Conservation (phyloP, 495 filamentous ascomycete genomes). For the Tuber calosporum region DNA sequence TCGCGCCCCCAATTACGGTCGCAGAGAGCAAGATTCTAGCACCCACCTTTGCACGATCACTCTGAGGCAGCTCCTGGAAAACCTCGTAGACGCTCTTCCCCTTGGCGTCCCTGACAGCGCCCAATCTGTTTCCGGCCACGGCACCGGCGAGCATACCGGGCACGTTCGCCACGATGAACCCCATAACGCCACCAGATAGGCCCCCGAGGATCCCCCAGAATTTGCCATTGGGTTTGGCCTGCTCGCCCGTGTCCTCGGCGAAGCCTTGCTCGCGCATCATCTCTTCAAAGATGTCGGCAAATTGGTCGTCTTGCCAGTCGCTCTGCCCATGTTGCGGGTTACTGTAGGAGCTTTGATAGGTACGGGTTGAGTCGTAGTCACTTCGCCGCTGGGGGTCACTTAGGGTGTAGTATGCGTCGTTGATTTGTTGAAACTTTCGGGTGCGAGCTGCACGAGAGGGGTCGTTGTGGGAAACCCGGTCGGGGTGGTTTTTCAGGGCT, state of each 20-base stretch:
- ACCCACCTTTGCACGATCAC: conserved; percentile 64
- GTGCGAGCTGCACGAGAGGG: conserved; percentile 78
- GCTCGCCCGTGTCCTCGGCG: conserved; percentile 52
- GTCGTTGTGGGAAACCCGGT: conserved; percentile 77
- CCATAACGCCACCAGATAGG: conserved; percentile 78
- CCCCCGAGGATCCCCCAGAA: conserved; percentile 86
- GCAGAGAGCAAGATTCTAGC: conserved; percentile 18
- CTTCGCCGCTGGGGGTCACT: conserved; percentile 70
- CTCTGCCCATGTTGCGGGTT: conserved; percentile 35
- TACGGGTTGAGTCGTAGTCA: conserved; percentile 75
- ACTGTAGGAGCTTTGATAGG: conserved; percentile 43
- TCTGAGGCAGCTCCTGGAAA: conserved; percentile 74
- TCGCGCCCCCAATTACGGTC: conserved; percentile 17
- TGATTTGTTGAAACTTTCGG: conserved; percentile 87
- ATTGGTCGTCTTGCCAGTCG: conserved; percentile 59
- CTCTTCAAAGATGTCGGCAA: conserved; percentile 89
- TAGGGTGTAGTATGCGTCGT: conserved; percentile 96
- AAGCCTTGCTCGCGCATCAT: conserved; percentile 93
- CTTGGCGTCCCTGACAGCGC: conserved; percentile 76
- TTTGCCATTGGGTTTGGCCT: conserved; percentile 51
- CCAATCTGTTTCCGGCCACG: conserved; percentile 84
- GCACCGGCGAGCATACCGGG: conserved; percentile 84
- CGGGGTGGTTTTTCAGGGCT: conserved; percentile 88
- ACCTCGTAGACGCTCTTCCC: conserved; percentile 95
- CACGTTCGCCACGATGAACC: conserved; percentile 89